Base-by-base conservation (phyloP, 129 eudicot genomes). In the Artemisia annua region DNA sequence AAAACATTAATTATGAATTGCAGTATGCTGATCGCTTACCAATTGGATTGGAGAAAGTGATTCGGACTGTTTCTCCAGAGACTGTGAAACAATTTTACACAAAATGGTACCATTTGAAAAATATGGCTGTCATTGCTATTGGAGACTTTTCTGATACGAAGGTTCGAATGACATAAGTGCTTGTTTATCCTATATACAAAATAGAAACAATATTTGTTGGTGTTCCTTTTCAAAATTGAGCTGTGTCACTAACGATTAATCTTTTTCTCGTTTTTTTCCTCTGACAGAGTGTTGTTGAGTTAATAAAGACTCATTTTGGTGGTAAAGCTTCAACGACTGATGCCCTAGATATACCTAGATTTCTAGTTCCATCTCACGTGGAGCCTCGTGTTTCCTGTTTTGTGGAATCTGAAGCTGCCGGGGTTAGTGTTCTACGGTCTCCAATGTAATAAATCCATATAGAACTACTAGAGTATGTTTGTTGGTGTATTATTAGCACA, bases 1-100 rank as follows among this genome's bases (percentile, higher is more conserved):
- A 63, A 20, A 8, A 12, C 8, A 24, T 76, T 65, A 35, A 65
- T 26, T 60, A 2, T 32, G 67, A 72, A 46, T 71, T 75, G 76
- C 83, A 92, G 98, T 92, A 92, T 83, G 95, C 98, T 65, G 96
- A 92, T 71, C 89, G 98, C 32, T 79, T 92, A 62, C 98, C 96
- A 54, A 89, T 93, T 66, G 96, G 96, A 55, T 69, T 87, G 63
- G 98, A 93, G 82, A 88, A 87, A 78, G 95, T 93, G 63, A 93
- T 93, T 68, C 85, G 90, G 20, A 83, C 89, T 13, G 96, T 88
- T 75, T 76, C 98, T 61, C 84, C 98, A 3, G 95, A 84, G 63
- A 72, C 35, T 55, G 96, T 86, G 67, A 87, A 89, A 74, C 79
- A 51, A 59, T 93, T 93, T 65, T 93, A 87, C 76, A 89, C 77